Evolutionary conservation across 441 rosid genomes (phyloP), one percentile per base, ranked within the genome.

Genomic region (Adansonia gregorii): DNA sequence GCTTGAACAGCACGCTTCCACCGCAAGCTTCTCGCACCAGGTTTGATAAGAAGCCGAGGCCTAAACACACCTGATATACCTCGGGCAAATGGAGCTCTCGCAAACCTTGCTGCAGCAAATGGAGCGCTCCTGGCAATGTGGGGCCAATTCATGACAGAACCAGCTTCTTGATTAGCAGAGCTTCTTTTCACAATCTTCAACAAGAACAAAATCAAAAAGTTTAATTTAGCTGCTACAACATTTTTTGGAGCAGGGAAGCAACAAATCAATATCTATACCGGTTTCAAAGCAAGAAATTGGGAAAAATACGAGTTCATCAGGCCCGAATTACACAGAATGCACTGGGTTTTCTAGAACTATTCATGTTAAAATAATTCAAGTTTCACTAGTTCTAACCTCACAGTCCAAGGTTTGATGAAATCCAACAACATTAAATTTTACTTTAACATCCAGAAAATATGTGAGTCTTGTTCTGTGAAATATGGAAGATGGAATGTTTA

Each of bases 1-100:
- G 73, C 76, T 58, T 85, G 93, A n/a, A 86, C 79, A 77, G 89
- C 97, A 8, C 98, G 94, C 82, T 89, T 97, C 99, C 99, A 97
- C 81, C 94, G 99, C 82, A 92, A 80, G 78, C 98, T 97, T 85
- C 99, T 85, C 39, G 91, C 89, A 80, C 99, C 97, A 19, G 77
- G 83, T 83, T 90, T 95, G 56, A 87, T 55, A 3, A 86, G 82
- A 35, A 87, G 86, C 35, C 87, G 94, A 48, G 90, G 84, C 83
- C 97, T 85, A 76, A 85, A 89, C 22, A 81, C 78, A 77, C 90
- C 89, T 6, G 85, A 79, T 52, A 83, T 75, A 63, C 93, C 93
- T 85, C 99, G 87, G n/a, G 86, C 77, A 81, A 87, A 93, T 45
- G 94, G 56, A 31, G 74, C 85, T 85, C 96, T 87, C 11, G 90